Percentiles rank a stretch among this genome's conserved stretches.
These are phyloP conservation scores for Boletus edulis DNA, from an alignment of 768 basidiomycete species.

Conservation along the genomic window DNA sequence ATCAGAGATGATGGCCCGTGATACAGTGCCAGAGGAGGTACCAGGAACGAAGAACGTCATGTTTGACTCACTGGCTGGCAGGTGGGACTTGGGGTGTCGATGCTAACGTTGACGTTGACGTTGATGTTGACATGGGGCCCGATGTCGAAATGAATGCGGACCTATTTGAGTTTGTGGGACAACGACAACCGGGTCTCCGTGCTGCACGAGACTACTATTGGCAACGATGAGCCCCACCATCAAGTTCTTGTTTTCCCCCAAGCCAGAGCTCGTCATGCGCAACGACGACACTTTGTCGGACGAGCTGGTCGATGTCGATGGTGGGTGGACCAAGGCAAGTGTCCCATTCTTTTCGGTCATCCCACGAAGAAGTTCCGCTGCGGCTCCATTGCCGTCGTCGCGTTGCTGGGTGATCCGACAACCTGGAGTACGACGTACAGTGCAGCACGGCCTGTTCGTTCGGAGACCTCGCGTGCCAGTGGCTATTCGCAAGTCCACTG, in stretches of 20 bases:
- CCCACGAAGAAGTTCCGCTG: slow-evolving; percentile 10
- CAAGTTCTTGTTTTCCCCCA: neutral
- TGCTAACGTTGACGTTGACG: neutral
- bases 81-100: too few species aligned
- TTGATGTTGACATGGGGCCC: slow-evolving; percentile 18
- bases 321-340: slow-evolving; percentile 27
- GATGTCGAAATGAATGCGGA: neutral
- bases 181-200: too few species aligned
- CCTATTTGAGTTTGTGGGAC: too few species aligned
- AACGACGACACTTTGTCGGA: neutral
- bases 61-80: too few species aligned
- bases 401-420: slow-evolving; percentile 4
- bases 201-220: too few species aligned
- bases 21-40: too few species aligned
- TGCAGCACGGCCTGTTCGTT: neutral
- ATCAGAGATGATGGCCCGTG: too few species aligned
- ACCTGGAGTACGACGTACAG: neutral
- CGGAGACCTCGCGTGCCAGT: neutral
- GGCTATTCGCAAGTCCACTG: slow-evolving; percentile 19
- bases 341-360: neutral
- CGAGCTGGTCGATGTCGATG: slow-evolving; percentile 15
- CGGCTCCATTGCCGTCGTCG: neutral
- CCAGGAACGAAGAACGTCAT: too few species aligned
- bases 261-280: neutral
- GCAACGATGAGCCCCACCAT: neutral